These are phyloP conservation scores for Penicillium macrosclerotiorum DNA, from an alignment of 495 filamentous ascomycete species.

Conservation along the genomic window DNA sequence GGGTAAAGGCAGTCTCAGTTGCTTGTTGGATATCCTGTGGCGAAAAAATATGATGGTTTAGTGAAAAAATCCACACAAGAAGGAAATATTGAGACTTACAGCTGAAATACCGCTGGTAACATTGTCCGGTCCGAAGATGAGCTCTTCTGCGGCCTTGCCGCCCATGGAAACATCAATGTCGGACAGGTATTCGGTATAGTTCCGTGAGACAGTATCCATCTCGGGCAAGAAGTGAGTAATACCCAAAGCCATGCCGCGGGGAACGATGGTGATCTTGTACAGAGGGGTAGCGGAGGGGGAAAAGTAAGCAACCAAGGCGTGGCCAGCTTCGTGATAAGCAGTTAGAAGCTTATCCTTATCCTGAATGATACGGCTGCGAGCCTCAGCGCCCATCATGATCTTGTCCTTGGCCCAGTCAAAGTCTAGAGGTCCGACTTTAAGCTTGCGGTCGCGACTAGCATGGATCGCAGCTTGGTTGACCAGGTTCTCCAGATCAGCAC, in stretches of 20 bases:
- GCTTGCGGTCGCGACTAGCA: conserved; percentile 75
- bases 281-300: conserved; percentile 69
- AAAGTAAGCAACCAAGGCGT: conserved; percentile 84
- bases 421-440: conserved; percentile 70
- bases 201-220: conserved; percentile 82
- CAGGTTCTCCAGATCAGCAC: conserved; percentile 92
- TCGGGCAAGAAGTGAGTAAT: conserved; percentile 82
- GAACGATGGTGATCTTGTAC: conserved; percentile 97
- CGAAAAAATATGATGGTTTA: conserved; percentile 5
- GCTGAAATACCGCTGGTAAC: conserved; percentile 79
- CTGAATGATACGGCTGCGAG: conserved; percentile 80
- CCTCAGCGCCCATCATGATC: conserved; percentile 95
- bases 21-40: conserved; percentile 76
- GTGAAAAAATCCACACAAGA: background rate
- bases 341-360: conserved; percentile 85
- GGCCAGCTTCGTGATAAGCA: conserved; percentile 95
- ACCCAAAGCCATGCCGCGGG: conserved; percentile 80
- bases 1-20: conserved; percentile 73
- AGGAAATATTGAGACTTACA: conserved; percentile 48
- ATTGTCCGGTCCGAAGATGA: conserved; percentile 82
- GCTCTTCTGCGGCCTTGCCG: conserved; percentile 91
- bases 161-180: conserved; percentile 82
- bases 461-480: conserved; percentile 94
- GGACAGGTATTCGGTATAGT: conserved; percentile 66
- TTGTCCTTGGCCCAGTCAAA: conserved; percentile 98